These are phyloP conservation scores for Colletotrichum musae DNA, from an alignment of 2,329 filamentous ascomycete genomes.

Conservation along the genomic window DNA sequence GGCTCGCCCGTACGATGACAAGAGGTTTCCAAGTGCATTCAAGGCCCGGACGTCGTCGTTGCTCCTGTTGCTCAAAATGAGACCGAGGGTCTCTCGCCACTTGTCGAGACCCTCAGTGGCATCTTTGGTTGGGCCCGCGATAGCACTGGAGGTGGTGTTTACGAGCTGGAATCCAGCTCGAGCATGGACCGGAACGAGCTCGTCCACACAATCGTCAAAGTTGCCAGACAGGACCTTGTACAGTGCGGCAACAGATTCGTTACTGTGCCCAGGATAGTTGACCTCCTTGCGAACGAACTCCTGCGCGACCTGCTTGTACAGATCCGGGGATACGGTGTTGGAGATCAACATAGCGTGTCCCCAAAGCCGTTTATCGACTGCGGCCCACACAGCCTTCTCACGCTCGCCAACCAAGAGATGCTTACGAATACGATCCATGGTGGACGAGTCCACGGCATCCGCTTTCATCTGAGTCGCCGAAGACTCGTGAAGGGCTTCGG, in stretches of 20 bases:
- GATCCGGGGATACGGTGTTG: constrained; percentile 80
- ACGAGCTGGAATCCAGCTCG: constrained; percentile 93
- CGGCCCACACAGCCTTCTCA: constrained; percentile 93
- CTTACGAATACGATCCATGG: constrained; percentile 80
- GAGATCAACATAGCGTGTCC: constrained; percentile 95
- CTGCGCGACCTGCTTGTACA: constrained; percentile 94
- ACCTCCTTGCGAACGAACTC: constrained; percentile 98
- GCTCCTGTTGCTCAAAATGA: constrained; percentile 92
- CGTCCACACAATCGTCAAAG: constrained; percentile 93
- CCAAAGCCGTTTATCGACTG: constrained; percentile 94
- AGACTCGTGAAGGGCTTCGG: constrained; percentile 45
- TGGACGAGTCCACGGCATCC: constrained; percentile 78
- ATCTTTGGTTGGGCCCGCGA: constrained; percentile 75
- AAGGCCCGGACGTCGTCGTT: constrained; percentile 83
- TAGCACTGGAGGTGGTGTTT: constrained; percentile 72
- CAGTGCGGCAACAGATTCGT: constrained; percentile 89
- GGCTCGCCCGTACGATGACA: constrained; percentile 87
- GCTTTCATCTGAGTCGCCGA: constrained; percentile 60
- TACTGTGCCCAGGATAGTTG: constrained; percentile 82
- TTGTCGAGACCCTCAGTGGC: constrained; percentile 89
- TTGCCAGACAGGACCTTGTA: constrained; percentile 97
- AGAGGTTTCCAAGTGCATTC: constrained; percentile 83
- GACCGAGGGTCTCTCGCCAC: constrained; percentile 90
- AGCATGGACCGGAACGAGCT: constrained; percentile 93
- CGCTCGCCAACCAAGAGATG: constrained; percentile 85